Evolutionary conservation across 2,329 filamentous ascomycete genomes (phyloP), one percentile per base, ranked within the genome.

Genomic region (Neopestalotiopsis rosae): DNA sequence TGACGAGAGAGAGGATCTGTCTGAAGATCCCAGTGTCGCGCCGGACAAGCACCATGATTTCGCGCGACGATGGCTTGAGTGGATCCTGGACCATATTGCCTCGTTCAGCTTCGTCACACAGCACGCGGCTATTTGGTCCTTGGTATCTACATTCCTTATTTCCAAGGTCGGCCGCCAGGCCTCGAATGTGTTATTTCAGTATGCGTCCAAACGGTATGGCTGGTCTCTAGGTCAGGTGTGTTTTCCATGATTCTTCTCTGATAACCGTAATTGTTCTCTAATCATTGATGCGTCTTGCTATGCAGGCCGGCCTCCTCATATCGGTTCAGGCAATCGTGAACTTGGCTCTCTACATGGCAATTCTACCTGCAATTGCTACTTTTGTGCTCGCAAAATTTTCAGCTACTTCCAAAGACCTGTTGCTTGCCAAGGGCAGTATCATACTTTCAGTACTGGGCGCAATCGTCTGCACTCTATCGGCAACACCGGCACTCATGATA

Each of bases 201-300:
- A 66, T 57, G 63, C 38, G 12, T 66, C 63, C 13, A 66, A 66
- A 20, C 52, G 63, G 57, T 66, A 66, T n/a, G 63, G 30, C 12
- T 66, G 63, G 63, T 32, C n/a, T 20, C 13, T 66, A 7, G 20
- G 42, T 13, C 20, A 66, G 40, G 63, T 66, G 56, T n/a, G 63
- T 20, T 20, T 57, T 17, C 13, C 4, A 6, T 7, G 9, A 12
- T 20, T 13, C 17, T n/a, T 40, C 24, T 28, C 24, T 28, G 45
- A 9, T 12, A 24, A 17, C 20, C 5, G n/a, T 5, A 28, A 32
- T 17, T 38, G 3, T n/a, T 14, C 13, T 3, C 20, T 14, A 10
- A 57, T 57, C 12, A 20, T 57, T 10, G 12, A 14, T 32, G 10
- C 17, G 45, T 7, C 45, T 49, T n/a, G 5, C 17, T 52, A 62